A percentile compares a stretch with the other conserved stretches of the same genome.
Evolutionary conservation across 176 grass and related monocot species (phyloP).

Genomic region (Juncus inflexus): DNA sequence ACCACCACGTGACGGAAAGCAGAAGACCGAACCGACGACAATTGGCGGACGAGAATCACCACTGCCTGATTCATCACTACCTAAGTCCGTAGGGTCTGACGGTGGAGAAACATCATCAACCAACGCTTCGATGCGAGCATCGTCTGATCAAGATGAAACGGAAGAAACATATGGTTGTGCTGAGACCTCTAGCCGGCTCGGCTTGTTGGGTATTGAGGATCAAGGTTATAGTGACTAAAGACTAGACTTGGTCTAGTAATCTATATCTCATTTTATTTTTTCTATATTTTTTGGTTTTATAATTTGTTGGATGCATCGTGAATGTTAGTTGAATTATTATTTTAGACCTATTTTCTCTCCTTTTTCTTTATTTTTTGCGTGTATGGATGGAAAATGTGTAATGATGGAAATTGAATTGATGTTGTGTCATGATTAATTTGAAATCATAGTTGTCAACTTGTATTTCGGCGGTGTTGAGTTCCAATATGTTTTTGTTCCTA

Average conservation of each 20-base stretch:
- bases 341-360: constrained; percentile 5
- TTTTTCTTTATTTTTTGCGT: background rate
- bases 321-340: constrained; percentile 34
- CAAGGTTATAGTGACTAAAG: constrained; percentile 54
- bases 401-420: constrained; percentile 18
- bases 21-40: constrained; percentile 67
- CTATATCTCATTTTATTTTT: constrained; percentile 7
- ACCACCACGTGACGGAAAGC: constrained; percentile 79
- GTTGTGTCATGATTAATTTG: no score
- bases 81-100: constrained; percentile 25
- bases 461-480: background rate
- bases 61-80: constrained; percentile 15
- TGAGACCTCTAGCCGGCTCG: constrained; percentile 2
- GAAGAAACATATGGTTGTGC: constrained; percentile 9
- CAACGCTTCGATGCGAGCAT: constrained; percentile 50
- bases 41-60: constrained; percentile 49
- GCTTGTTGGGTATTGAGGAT: constrained; percentile 29
- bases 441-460: no score
- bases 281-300: constrained; percentile 15
- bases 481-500: background rate
- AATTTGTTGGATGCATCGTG: constrained; percentile 31
- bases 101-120: constrained; percentile 66
- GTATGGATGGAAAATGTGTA: constrained; percentile 14
- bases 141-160: constrained; percentile 42
- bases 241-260: constrained; percentile 7